Evolutionary conservation across 2,329 filamentous ascomycete genomes (phyloP).

Genomic region (Paracamarosporium sp.): DNA sequence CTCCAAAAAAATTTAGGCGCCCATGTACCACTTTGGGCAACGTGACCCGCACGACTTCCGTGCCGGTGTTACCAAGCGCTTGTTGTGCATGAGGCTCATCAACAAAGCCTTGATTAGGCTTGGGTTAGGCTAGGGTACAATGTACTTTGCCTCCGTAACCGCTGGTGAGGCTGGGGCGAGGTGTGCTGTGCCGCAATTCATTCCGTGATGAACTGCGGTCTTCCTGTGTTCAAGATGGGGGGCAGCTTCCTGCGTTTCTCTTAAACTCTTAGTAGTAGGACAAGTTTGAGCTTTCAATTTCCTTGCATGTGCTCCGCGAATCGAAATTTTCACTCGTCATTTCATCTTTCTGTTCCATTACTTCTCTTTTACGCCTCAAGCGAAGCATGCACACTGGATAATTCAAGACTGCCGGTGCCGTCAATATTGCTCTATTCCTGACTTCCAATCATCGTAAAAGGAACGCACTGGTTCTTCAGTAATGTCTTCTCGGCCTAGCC

Average conservation of each 20-base stretch:
- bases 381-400: too few species aligned
- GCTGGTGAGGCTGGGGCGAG: conserved; percentile 7
- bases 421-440: too few species aligned
- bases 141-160: neutral
- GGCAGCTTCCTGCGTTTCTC: neutral
- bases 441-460: too few species aligned
- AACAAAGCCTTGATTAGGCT: neutral
- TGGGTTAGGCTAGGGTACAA: neutral
- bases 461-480: too few species aligned
- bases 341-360: too few species aligned
- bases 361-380: too few species aligned
- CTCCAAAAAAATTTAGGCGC: conserved; percentile 2
- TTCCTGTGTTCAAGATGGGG: neutral
- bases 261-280: neutral
- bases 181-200: conserved; percentile 14
- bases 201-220: neutral
- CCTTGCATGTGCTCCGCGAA: neutral
- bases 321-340: too few species aligned
- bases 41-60: conserved; percentile 1
- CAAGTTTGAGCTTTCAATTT: neutral
- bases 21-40: neutral
- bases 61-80: conserved; percentile 8
- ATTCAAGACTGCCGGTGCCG: too few species aligned
- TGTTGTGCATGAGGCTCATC: conserved; percentile 8
- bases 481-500: neutral